Evolutionary conservation across 2,329 filamentous ascomycete species (phyloP), one percentile per base, ranked within the genome.

Genomic region (Colletotrichum salicis): DNA sequence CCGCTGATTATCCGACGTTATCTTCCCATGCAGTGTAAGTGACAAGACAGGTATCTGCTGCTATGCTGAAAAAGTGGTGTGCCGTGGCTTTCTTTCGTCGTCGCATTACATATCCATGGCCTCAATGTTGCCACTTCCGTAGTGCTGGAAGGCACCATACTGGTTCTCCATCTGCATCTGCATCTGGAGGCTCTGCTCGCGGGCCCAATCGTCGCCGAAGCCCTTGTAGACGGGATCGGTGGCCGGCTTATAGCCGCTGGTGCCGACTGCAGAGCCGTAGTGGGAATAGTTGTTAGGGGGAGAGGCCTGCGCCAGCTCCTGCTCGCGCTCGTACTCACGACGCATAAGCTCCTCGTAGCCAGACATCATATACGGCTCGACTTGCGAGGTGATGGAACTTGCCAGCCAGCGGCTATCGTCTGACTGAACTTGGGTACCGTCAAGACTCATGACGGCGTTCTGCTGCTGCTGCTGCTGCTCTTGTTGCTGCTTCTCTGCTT

Each of bases 291-390:
- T 79, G 58, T 84, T 81, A 74, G 83, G 84, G 5, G 81, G 75
- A 37, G 77, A 77, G 59, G 76, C 77, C 64, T 82, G 78, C 70
- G 81, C 74, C 52, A 70, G 70, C 63, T 65, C 62, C 52, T 71
- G 70, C 63, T 65, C 62, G 3, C 65, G 78, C 76, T 92, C 87
- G 73, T 91, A 90, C 77, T 93, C 91, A 65, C 89, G 86, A 70
- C 86, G 85, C 70, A 92, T 90, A 69, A 93, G 83, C 77, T 89
- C 86, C 77, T 94, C 92, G 79, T 97, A 97, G 15, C 95, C 95
- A 7, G 90, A 92, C 59, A 89, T 81, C 89, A 97, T 97, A 81
- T 97, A 97, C 0, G 94, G 94, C 81, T 97, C 94, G 51, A 89
- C 90, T 72, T 89, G 86, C 57, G 80, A 74, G 77, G 82, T 24